Evolutionary conservation across 225 moss, liverwort and hornwort species (phyloP), one percentile per base, ranked within the genome.

Genomic region (Ulota crispa): DNA sequence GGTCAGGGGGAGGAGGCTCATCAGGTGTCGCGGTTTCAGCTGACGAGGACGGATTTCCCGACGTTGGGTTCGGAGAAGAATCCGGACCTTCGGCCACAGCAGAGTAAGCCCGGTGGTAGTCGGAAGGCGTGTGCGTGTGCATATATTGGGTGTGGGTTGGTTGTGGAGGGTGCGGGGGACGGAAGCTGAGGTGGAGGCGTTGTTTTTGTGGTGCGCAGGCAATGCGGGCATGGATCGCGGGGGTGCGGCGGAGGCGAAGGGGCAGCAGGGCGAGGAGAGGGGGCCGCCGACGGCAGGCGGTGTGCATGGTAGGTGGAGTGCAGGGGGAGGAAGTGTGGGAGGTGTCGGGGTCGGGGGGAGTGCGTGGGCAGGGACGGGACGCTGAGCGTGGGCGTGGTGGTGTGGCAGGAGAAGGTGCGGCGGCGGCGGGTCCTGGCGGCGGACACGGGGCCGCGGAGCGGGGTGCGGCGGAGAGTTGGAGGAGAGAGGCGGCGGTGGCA

Each of bases 1-100:
- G 66, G 78, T 68, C 92, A 99, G 99, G 92, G 88, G 81, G 95
- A 96, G 76, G 99, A 99, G 81, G 87, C 92, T 76, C 95, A 98
- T 78, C 99, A 99, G 89, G 94, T 89, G 73, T 87, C 99, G 24
- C 94, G 94, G 7, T 99, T 99, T 82, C 93, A 91, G 68, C 88
- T 99, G 88, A 93, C 94, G 19, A 88, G 99, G 81, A 93, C 93
- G 84, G 99, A 99, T 77, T 99, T 99, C 65, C 99, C 99, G 5
- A 93, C 93, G 26, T 80, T 99, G 87, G 99, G 99, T 26, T 96
- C 99, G 2, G 99, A 99, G 83, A 99, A 99, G 80, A 96, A 96
- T 79, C 99, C 99, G 8, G 96, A 99, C 87, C 99, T 99, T 52
- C 96, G 99, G 7, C 99, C 99, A 21, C 99, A 99, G 85, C 98